A percentile compares a stretch with the other conserved stretches of the same genome.
phyloP scores from a whole-genome alignment of 73 alveolate genomes.

The Urostyla sp. region DNA sequence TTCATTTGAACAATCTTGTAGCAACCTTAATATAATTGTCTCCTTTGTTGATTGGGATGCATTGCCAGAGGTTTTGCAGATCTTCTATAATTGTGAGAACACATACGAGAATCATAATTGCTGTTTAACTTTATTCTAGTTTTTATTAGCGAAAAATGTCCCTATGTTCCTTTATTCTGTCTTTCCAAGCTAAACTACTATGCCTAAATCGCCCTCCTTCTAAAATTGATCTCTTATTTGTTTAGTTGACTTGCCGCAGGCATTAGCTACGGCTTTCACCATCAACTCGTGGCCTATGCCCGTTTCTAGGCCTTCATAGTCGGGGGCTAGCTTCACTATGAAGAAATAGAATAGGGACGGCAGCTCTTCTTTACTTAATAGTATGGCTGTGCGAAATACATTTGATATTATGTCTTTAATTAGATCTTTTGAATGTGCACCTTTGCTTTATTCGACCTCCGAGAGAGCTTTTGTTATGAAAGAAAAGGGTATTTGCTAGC shows the following conservation, averaged over 20 bases:
- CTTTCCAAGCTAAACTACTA: slow-evolving; percentile 92
- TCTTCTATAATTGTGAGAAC: slow-evolving; percentile 44
- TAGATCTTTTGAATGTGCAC: slow-evolving; percentile 85
- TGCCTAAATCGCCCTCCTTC: slow-evolving; percentile 96
- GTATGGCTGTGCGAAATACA: slow-evolving; percentile 80
- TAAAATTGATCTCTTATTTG: slow-evolving; percentile 86
- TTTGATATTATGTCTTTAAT: slow-evolving; percentile 86
- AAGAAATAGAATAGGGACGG: slow-evolving; percentile 88
- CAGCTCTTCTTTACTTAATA: slow-evolving; percentile 76
- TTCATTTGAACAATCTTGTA: slow-evolving; percentile 89
- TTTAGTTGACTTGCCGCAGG: slow-evolving; percentile 88
- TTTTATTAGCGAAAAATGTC: slow-evolving; percentile 84
- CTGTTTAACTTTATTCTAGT: slow-evolving; percentile 65
- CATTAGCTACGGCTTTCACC: slow-evolving; percentile 90
- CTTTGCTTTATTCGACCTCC: slow-evolving; percentile 84
- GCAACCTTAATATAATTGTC: slow-evolving; percentile 77
- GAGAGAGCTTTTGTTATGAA: slow-evolving; percentile 75
- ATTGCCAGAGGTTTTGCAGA: slow-evolving; percentile 85
- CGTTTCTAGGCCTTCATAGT: slow-evolving; percentile 92
- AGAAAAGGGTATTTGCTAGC: slow-evolving; percentile 72
- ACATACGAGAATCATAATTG: slow-evolving; percentile 55
- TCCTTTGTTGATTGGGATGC: slow-evolving; percentile 87
- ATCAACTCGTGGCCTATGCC: slow-evolving; percentile 96
- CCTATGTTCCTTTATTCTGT: slow-evolving; percentile 84
- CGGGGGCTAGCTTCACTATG: slow-evolving; percentile 95